Conservation (phyloP, 2,329 filamentous ascomycete genomes). For the Phialemoniopsis sp. region DNA sequence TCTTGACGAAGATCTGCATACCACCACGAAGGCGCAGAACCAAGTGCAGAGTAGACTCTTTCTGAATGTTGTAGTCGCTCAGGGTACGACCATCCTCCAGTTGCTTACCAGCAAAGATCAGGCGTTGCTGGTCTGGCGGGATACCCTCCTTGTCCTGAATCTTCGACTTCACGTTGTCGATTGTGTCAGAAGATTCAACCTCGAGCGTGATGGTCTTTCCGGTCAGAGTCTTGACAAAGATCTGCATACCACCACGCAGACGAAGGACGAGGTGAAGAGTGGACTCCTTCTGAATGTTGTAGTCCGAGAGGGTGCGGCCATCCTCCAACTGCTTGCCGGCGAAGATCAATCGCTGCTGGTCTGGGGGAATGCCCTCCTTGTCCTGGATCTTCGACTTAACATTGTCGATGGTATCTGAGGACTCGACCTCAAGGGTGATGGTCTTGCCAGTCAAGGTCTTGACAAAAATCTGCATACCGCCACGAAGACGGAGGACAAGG, state of each 20-base stretch:
- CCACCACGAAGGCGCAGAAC: conserved; percentile 79
- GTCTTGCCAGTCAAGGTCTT: conserved; percentile 92
- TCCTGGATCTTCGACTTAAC: conserved; percentile 98
- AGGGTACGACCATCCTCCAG: conserved; percentile 88
- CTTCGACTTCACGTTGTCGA: conserved; percentile 92
- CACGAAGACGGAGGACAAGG: conserved; percentile 67
- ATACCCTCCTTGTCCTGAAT: conserved; percentile 94
- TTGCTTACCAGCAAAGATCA: conserved; percentile 93
- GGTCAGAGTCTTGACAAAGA: conserved; percentile 82
- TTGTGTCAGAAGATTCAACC: conserved; percentile 84
- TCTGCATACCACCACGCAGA: conserved; percentile 86
- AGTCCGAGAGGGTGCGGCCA: conserved; percentile 83
- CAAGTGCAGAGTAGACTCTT: conserved; percentile 77
- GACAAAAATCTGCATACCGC: conserved; percentile 69
- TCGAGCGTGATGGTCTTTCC: conserved; percentile 95
- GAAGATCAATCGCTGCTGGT: conserved; percentile 95
- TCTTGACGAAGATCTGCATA: conserved; percentile 74
- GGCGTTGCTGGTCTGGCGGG: conserved; percentile 87
- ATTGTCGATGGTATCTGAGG: conserved; percentile 89
- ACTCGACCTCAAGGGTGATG: conserved; percentile 87
- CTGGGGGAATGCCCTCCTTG: conserved; percentile 94
- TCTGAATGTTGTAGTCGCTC: conserved; percentile 95
- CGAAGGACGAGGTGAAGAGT: conserved; percentile 83
- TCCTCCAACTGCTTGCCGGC: conserved; percentile 96
- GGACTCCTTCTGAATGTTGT: conserved; percentile 94